Conservation (phyloP, 257 asterid genomes). For the Vinca minor region DNA sequence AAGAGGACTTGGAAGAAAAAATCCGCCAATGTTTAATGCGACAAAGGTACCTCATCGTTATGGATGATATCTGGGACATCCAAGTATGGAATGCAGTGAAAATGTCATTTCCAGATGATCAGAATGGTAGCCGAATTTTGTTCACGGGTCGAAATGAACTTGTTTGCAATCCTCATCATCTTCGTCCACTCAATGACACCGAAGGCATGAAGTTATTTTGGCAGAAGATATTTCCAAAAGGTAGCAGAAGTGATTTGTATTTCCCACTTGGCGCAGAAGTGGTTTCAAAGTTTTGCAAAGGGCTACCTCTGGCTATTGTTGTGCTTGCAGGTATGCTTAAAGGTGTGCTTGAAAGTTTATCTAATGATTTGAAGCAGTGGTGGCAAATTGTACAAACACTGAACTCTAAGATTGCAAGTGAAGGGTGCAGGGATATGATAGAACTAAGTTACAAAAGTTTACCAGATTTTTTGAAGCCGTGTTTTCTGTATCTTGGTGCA, state of each 20-base stretch:
- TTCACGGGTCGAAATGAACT: constrained; percentile 7
- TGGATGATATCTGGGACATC: constrained; percentile 12
- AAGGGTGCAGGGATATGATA: no score
- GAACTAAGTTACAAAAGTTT: no score
- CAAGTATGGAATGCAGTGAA: not conserved
- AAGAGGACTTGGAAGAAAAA: no score
- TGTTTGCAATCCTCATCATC: constrained; percentile 1
- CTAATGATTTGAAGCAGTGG: not conserved
- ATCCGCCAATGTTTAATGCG: no score
- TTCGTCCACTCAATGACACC: not conserved
- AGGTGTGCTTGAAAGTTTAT: not conserved
- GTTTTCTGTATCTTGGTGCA: not conserved
- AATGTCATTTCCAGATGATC: constrained; percentile 3
- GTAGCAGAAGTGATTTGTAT: not conserved
- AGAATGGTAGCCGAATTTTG: not conserved
- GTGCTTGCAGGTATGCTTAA: constrained; percentile 19
- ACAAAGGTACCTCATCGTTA: no score
- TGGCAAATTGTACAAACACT: not conserved
- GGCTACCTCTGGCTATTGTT: constrained; percentile 13
- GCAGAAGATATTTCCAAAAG: not conserved
- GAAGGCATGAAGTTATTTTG: constrained; percentile 17
- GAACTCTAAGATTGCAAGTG: no score
- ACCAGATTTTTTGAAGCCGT: no score
- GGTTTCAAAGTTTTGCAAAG: constrained; percentile 10
- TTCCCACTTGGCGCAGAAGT: not conserved